These are phyloP conservation scores for Pterulicium gracile DNA, from an alignment of 1,284 basidiomycete genomes.

Conservation along the genomic window DNA sequence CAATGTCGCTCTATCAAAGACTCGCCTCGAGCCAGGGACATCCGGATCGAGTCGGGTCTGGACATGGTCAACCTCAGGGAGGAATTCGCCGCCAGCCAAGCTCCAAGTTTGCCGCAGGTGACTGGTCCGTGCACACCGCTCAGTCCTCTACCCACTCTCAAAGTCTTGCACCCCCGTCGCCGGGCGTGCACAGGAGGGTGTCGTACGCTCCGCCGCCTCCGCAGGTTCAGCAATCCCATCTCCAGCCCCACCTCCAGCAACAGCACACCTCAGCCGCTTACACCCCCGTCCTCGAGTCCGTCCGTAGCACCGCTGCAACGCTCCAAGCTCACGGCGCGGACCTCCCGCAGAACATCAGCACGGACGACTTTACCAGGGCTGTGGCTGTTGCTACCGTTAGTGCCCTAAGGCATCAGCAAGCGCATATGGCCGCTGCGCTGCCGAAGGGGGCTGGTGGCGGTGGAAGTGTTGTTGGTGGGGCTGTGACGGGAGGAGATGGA, in stretches of 20 bases:
- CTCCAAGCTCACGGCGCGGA: slow-evolving; percentile 43
- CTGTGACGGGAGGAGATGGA: slow-evolving; percentile 32
- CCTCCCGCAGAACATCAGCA: slow-evolving; percentile 59
- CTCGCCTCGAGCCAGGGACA: slow-evolving; percentile 25
- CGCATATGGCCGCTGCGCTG: slow-evolving; percentile 30
- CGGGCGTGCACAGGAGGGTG: slow-evolving; percentile 24
- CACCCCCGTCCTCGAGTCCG: slow-evolving; percentile 69
- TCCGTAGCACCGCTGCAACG: slow-evolving; percentile 62
- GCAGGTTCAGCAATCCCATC: slow-evolving; percentile 19
- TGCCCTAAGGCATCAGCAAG: slow-evolving; percentile 69
- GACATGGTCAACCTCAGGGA: neutral
- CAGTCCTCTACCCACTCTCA: slow-evolving; percentile 20
- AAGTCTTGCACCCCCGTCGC: slow-evolving; percentile 14
- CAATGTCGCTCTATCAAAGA: slow-evolving; percentile 63
- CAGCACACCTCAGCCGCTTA: slow-evolving; percentile 24
- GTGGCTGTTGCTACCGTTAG: slow-evolving; percentile 87
- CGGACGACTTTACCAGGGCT: slow-evolving; percentile 84
- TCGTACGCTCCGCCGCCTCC: slow-evolving; percentile 42
- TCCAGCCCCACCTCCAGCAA: too few species aligned
- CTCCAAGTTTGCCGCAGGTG: neutral
- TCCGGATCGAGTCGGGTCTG: too few species aligned
- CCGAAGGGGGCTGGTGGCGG: slow-evolving; percentile 23
- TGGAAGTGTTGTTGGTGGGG: slow-evolving; percentile 17
- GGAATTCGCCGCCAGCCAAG: slow-evolving; percentile 13
- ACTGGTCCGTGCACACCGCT: slow-evolving; percentile 12